phyloP scores from a whole-genome alignment of 345 rosid genomes.

The Pugionium cornutum region DNA sequence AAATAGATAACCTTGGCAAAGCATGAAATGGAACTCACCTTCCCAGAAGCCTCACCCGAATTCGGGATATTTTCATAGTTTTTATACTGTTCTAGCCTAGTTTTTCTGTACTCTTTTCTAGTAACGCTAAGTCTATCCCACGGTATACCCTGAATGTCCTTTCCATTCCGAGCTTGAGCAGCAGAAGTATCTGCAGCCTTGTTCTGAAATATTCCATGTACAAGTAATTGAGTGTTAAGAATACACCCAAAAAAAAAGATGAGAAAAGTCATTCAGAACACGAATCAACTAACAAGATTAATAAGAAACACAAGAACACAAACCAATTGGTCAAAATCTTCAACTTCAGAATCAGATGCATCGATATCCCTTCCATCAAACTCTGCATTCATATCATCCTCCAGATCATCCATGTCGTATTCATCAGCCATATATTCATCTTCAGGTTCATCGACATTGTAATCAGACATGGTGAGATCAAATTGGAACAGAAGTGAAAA shows the following conservation, averaged over 20 bases:
- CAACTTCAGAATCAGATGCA: slow-evolving; percentile 67
- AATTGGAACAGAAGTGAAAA: slow-evolving; percentile 25
- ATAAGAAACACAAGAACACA: slow-evolving; percentile 23
- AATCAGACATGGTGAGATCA: slow-evolving; percentile 51
- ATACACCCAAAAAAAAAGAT: neutral
- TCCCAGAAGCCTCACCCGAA: slow-evolving; percentile 67
- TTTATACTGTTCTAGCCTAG: slow-evolving; percentile 38
- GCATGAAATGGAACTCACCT: slow-evolving; percentile 45
- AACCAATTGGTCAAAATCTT: slow-evolving; percentile 59
- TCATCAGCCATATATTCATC: slow-evolving; percentile 68
- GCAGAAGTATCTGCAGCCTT: slow-evolving; percentile 70
- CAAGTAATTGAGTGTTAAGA: neutral
- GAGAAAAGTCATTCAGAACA: too few species aligned
- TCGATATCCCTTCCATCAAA: slow-evolving; percentile 46
- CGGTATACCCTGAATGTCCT: too few species aligned
- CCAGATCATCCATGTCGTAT: slow-evolving; percentile 57
- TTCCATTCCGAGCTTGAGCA: slow-evolving; percentile 79
- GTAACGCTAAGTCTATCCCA: slow-evolving; percentile 45
- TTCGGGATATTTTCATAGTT: slow-evolving; percentile 15
- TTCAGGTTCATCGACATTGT: slow-evolving; percentile 52
- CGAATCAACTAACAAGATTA: too few species aligned
- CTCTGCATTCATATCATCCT: slow-evolving; percentile 61
- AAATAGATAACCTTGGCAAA: neutral
- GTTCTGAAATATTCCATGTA: slow-evolving; percentile 30
- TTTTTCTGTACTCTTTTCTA: slow-evolving; percentile 77